These are phyloP conservation scores for Aspergillus bridgeri DNA, from an alignment of 495 filamentous ascomycete genomes.

Conservation along the genomic window DNA sequence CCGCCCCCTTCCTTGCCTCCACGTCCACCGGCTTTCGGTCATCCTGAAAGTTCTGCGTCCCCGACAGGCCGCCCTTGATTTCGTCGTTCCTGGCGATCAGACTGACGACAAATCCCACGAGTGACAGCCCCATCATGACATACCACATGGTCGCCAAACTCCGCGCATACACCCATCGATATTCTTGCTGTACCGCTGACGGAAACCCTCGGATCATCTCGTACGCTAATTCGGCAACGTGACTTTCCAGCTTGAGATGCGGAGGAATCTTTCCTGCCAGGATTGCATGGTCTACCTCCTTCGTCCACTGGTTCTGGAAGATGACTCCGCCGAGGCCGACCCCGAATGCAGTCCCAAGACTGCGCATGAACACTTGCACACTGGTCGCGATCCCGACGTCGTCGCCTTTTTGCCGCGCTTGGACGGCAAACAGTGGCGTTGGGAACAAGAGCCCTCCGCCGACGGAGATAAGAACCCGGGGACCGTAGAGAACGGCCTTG, in stretches of 20 bases:
- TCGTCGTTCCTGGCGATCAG: background rate
- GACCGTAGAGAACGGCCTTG: too few species aligned
- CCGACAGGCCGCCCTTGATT: background rate
- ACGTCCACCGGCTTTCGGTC: background rate
- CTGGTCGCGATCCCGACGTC: too few species aligned
- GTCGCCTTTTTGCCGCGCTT: too few species aligned
- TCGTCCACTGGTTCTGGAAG: background rate
- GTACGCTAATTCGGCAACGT: background rate
- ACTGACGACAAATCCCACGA: background rate
- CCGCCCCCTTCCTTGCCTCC: background rate
- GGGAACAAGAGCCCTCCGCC: too few species aligned
- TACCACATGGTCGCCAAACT: slow-evolving; percentile 1
- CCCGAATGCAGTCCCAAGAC: background rate
- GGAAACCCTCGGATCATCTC: background rate
- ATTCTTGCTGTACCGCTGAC: background rate
- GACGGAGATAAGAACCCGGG: too few species aligned
- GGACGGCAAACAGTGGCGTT: too few species aligned
- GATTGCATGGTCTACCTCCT: background rate
- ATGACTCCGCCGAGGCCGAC: background rate
- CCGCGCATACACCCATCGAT: slow-evolving; percentile 4
- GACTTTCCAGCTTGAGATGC: background rate
- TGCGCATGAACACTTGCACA: background rate
- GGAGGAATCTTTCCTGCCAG: background rate
- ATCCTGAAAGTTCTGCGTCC: background rate
- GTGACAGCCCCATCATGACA: background rate